A percentile compares a stretch with the other conserved stretches of the same genome.
Evolutionary conservation across 1,284 basidiomycete species (phyloP).

Genomic region (Leccinum fallax): DNA sequence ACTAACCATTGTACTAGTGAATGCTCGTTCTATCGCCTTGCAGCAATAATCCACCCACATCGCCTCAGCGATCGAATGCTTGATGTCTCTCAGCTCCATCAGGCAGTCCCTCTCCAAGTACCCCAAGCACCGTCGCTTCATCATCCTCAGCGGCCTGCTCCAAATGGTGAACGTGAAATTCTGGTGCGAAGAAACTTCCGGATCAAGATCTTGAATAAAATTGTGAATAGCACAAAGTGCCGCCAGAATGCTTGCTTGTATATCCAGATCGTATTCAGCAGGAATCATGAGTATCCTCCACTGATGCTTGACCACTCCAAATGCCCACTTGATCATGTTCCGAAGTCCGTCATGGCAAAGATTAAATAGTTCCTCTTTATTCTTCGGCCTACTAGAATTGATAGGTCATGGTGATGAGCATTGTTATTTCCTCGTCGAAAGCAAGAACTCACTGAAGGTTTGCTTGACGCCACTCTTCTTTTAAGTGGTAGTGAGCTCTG

Average conservation of each 20-base stretch:
- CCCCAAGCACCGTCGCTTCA: neutral
- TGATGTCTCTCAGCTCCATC: neutral
- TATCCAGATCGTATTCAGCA: too few species aligned
- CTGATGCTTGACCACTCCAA: slow-evolving; percentile 40
- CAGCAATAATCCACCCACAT: slow-evolving; percentile 20
- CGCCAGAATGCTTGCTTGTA: too few species aligned
- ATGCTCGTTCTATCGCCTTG: neutral
- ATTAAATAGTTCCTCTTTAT: slow-evolving; percentile 44
- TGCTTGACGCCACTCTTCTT: too few species aligned
- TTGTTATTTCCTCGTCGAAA: too few species aligned
- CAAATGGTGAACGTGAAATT: neutral
- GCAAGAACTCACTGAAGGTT: too few species aligned
- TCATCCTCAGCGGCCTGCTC: neutral
- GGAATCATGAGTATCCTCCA: too few species aligned
- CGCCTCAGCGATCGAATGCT: slow-evolving; percentile 1
- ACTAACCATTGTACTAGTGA: neutral
- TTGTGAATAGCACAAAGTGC: too few species aligned
- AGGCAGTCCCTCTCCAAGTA: neutral
- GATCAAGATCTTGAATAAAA: neutral
- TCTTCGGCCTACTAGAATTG: neutral
- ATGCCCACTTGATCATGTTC: slow-evolving; percentile 45
- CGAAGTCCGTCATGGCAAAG: slow-evolving; percentile 38
- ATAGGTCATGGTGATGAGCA: too few species aligned
- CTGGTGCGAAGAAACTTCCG: neutral
- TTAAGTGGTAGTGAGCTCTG: too few species aligned